phyloP scores from a whole-genome alignment of 768 basidiomycete genomes.

The Tulasnella sp. region DNA sequence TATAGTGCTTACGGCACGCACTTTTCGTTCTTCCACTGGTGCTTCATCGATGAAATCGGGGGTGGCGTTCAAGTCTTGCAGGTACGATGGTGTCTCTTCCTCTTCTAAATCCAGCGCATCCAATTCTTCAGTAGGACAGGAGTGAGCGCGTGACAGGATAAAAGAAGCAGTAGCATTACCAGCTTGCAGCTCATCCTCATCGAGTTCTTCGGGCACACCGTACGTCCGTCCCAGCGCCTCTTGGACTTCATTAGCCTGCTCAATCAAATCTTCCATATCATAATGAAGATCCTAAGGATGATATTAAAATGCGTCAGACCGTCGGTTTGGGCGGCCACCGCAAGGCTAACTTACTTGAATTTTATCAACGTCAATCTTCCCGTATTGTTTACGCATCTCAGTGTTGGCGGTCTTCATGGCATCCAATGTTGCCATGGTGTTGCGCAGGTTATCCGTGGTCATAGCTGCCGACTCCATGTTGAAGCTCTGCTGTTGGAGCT shows the following conservation, averaged over 20 bases:
- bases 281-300: slow-evolving; percentile 70
- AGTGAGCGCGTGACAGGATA: background rate
- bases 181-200: slow-evolving; percentile 94
- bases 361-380: slow-evolving; percentile 94
- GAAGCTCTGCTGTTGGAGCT: slow-evolving; percentile 88
- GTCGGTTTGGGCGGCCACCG: background rate
- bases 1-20: background rate
- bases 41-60: slow-evolving; percentile 90
- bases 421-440: slow-evolving; percentile 97
- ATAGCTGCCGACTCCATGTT: slow-evolving; percentile 97
- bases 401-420: slow-evolving; percentile 95
- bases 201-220: slow-evolving; percentile 91
- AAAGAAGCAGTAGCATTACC: slow-evolving; percentile 34
- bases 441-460: slow-evolving; percentile 93
- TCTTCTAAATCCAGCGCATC: slow-evolving; percentile 72
- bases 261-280: slow-evolving; percentile 95
- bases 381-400: slow-evolving; percentile 92
- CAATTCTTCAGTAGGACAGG: slow-evolving; percentile 47
- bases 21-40: slow-evolving; percentile 44
- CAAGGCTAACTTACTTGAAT: slow-evolving; percentile 59
- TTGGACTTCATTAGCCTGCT: slow-evolving; percentile 96
- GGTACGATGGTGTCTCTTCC: slow-evolving; percentile 81
- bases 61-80: slow-evolving; percentile 70
- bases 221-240: slow-evolving; percentile 89
- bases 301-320: background rate